These are phyloP conservation scores for Beauveria sp. DNA, from an alignment of 2,329 filamentous ascomycete species.

Conservation along the genomic window DNA sequence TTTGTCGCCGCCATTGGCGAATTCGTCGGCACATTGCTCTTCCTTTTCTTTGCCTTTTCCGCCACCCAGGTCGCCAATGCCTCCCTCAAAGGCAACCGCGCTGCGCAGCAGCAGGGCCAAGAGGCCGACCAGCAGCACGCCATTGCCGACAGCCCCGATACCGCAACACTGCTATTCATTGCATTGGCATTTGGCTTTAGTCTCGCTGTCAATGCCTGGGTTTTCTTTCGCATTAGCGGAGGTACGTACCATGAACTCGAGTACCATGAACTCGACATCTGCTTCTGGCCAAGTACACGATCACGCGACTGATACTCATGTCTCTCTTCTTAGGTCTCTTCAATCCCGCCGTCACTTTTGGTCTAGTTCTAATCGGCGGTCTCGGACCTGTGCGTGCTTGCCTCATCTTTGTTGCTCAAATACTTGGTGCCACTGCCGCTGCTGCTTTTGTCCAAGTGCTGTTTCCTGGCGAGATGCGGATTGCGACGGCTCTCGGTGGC, in stretches of 20 bases:
- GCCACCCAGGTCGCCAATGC: slow-evolving; percentile 34
- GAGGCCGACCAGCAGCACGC: slow-evolving; percentile 30
- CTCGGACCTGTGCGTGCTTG: slow-evolving; percentile 37
- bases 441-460: slow-evolving; percentile 14
- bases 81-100: slow-evolving; percentile 18
- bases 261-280: not conserved
- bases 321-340: slow-evolving; percentile 19
- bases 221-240: slow-evolving; percentile 39
- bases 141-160: slow-evolving; percentile 35
- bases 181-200: slow-evolving; percentile 35
- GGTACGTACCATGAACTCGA: slow-evolving; percentile 7
- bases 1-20: slow-evolving; percentile 22
- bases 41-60: slow-evolving; percentile 36
- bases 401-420: slow-evolving; percentile 15
- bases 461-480: slow-evolving; percentile 20
- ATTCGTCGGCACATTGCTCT: slow-evolving; percentile 35
- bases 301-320: not conserved
- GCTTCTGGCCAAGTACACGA: too few relatives aligned
- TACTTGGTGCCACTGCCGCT: slow-evolving; percentile 14
- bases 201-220: slow-evolving; percentile 39
- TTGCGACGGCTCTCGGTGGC: slow-evolving; percentile 32
- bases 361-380: slow-evolving; percentile 42
- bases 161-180: slow-evolving; percentile 34
- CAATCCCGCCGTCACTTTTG: slow-evolving; percentile 38
- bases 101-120: not conserved